These are phyloP conservation scores for Sclerotinia sclerotiorum DNA, from an alignment of 2,329 filamentous ascomycete genomes.

Conservation along the genomic window DNA sequence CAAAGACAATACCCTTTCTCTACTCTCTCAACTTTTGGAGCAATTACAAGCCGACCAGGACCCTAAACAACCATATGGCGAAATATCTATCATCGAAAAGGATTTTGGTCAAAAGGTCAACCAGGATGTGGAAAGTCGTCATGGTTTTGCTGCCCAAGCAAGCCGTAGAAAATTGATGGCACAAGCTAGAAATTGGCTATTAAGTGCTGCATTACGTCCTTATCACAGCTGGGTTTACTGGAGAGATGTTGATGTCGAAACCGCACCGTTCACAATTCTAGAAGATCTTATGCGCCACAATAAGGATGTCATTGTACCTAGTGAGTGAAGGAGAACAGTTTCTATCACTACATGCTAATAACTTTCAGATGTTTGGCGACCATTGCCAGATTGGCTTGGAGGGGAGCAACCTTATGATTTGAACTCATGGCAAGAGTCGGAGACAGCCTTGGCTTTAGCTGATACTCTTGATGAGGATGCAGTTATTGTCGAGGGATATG, in stretches of 20 bases:
- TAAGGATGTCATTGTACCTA: constrained; percentile 97
- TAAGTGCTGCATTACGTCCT: constrained; percentile 88
- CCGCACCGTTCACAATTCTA: constrained; percentile 91
- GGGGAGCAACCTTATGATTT: constrained; percentile 98
- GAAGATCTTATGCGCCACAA: constrained; percentile 99
- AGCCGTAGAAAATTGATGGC: constrained; percentile 95
- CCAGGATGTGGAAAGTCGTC: constrained; percentile 94
- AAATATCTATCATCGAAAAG: constrained; percentile 97
- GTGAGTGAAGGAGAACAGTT: constrained; percentile 55
- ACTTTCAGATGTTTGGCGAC: constrained; percentile 86
- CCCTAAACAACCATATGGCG: constrained; percentile 80
- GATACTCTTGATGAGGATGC: constrained; percentile 97
- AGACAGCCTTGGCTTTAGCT: constrained; percentile 88
- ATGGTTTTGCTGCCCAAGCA: constrained; percentile 95
- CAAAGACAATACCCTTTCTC: constrained; percentile 80
- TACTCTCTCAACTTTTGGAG: constrained; percentile 73
- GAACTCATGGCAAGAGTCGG: constrained; percentile 99
- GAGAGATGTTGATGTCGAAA: constrained; percentile 98
- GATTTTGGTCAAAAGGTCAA: constrained; percentile 98
- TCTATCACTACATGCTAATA: constrained; percentile 4
- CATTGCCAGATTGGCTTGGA: constrained; percentile 97
- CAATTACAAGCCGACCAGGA: constrained; percentile 78
- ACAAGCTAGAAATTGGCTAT: constrained; percentile 92
- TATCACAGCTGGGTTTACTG: constrained; percentile 99
- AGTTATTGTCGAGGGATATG: constrained; percentile 97